Evolutionary conservation across 257 asterid genomes (phyloP).

Genomic region (Osmanthus fragrans): DNA sequence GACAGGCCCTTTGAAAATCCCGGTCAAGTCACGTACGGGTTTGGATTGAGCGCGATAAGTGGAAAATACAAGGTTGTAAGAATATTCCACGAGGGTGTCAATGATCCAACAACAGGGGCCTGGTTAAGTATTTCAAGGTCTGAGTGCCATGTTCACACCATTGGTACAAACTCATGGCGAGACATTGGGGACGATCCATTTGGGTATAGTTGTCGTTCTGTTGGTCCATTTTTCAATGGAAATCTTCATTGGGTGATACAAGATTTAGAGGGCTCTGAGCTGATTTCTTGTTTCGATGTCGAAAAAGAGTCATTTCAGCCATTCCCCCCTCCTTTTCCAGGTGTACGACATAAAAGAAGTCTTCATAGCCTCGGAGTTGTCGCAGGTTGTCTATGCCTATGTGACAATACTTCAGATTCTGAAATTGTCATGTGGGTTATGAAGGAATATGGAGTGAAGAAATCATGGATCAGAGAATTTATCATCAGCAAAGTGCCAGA

Average conservation of each 20-base stretch:
- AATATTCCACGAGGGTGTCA: constrained; percentile 5
- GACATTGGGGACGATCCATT: neutral
- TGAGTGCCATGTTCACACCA: constrained; percentile 38
- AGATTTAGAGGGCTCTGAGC: constrained; percentile 4
- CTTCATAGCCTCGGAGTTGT: constrained; percentile 22
- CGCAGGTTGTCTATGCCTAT: constrained; percentile 24
- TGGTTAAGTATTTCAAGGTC: constrained; percentile 13
- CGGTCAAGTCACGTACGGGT: constrained; percentile 28
- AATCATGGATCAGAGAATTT: constrained; percentile 34
- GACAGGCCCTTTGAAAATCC: constrained; percentile 7
- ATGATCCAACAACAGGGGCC: neutral
- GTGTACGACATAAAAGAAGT: neutral
- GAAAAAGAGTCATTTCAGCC: constrained; percentile 32
- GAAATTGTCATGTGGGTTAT: constrained; percentile 39
- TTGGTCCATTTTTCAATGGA: constrained; percentile 32
- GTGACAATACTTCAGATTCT: constrained; percentile 29
- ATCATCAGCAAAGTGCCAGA: constrained; percentile 27
- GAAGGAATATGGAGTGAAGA: constrained; percentile 40
- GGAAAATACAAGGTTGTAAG: constrained; percentile 33
- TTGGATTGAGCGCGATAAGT: constrained; percentile 35
- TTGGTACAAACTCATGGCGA: constrained; percentile 47
- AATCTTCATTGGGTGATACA: constrained; percentile 42
- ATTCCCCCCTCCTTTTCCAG: constrained; percentile 21
- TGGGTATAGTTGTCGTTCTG: neutral
- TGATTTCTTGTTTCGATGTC: constrained; percentile 39